Evolutionary conservation across 352 stramenopile species (phyloP), one percentile per base, ranked within the genome.

Genomic region (Pythium phragmitis): DNA sequence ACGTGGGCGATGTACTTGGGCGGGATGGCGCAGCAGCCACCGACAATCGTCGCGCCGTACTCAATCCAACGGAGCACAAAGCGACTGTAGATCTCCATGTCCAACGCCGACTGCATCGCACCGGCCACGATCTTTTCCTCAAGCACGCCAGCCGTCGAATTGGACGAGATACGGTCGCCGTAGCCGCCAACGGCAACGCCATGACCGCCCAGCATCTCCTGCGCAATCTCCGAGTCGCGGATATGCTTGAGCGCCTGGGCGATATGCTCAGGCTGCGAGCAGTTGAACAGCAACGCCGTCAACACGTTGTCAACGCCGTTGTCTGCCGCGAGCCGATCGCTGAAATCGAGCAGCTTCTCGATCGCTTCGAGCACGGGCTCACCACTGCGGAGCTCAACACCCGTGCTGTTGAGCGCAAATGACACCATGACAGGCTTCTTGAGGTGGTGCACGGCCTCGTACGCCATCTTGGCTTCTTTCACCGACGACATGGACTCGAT

Each of bases 401-500:
- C 91, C 7, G 84, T 77, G 28, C 63, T 67, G 49, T 85, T 74
- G 19, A 98, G 65, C 7, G 92, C 92, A 68, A 91, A 98, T 5
- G 91, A 96, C 54, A 97, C 70, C 58, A 97, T 72, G 23, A 97
- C 68, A 14, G 88, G 87, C 60, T 80, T 86, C 45, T 77, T 58
- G 28, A 87, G 51, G 14, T 78, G 65, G 34, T 83, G 47, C n/a
- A 96, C 76, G 2, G 85, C 87, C 53, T 96, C 75, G 47, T 94
- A 80, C 1, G 81, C 91, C 73, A 97, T 71, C 59, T 80, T 85
- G 1, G 87, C 86, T 70, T 98, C 90, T 52, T 85, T 82, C 9
- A 92, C 71, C 12, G 76, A 97, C 41, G 89, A 97, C 87, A 98
- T 96, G 6, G 90, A 96, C 74, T 97, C 91, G 7, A 82, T 85